Conservation (phyloP, 306 rosid genomes). For the Cicer judaicum region DNA sequence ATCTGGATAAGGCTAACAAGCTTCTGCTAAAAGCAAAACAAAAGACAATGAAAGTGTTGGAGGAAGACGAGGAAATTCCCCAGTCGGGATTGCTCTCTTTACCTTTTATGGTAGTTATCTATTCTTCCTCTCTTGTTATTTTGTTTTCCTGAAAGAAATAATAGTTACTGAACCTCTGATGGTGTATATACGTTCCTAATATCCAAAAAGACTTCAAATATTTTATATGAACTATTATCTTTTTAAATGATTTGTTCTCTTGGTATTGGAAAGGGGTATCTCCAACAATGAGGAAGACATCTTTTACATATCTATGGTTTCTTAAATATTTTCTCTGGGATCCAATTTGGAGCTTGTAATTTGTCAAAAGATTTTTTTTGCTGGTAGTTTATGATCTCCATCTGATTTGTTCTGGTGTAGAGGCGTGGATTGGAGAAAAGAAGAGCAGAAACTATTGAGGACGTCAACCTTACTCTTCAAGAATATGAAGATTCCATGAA, state of each 20-base stretch:
- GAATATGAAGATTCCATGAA: slow-evolving; percentile 68
- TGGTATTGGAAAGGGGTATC: not conserved
- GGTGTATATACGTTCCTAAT: slow-evolving; percentile 26
- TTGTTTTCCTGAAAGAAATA: slow-evolving; percentile 12
- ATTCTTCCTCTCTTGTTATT: slow-evolving; percentile 32
- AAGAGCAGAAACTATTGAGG: slow-evolving; percentile 75
- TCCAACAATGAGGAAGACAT: slow-evolving; percentile 2
- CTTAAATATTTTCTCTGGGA: not conserved
- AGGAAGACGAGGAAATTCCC: slow-evolving; percentile 78
- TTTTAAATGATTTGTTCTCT: slow-evolving; percentile 17
- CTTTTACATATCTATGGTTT: not conserved
- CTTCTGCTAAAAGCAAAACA: slow-evolving; percentile 74
- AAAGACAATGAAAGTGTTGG: slow-evolving; percentile 65
- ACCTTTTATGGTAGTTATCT: slow-evolving; percentile 81
- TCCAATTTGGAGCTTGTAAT: slow-evolving; percentile 31
- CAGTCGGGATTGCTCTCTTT: slow-evolving; percentile 80
- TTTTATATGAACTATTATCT: not conserved
- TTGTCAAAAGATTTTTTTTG: slow-evolving; percentile 32
- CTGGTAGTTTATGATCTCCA: slow-evolving; percentile 28
- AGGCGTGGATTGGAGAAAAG: slow-evolving; percentile 81
- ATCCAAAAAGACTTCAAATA: slow-evolving; percentile 6
- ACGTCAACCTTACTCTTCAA: slow-evolving; percentile 76
- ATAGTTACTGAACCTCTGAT: slow-evolving; percentile 5
- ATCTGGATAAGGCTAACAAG: slow-evolving; percentile 59
- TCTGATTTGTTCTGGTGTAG: slow-evolving; percentile 54